phyloP scores from a whole-genome alignment of 768 basidiomycete genomes.

The Thelephora aurantiotincta region DNA sequence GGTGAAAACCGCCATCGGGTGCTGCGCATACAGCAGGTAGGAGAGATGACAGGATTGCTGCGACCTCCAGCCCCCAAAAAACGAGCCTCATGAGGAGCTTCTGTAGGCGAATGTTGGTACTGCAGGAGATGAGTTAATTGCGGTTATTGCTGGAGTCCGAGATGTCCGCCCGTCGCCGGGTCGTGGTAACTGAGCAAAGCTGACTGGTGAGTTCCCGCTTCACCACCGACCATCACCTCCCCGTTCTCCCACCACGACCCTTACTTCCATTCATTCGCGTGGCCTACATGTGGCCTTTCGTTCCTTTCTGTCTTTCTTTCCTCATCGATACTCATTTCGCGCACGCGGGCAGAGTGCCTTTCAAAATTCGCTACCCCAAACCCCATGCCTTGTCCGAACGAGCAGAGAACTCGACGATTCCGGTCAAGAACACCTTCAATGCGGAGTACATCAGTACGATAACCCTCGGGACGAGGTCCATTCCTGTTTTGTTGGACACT shows the following conservation, averaged over 20 bases:
- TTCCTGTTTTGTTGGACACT: conserved; percentile 60
- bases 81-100: not conserved
- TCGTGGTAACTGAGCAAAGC: too few relatives aligned
- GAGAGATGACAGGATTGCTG: not conserved
- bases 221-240: too few relatives aligned
- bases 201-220: too few relatives aligned
- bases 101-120: not conserved
- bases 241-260: conserved; percentile 2
- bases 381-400: conserved; percentile 8
- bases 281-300: conserved; percentile 11
- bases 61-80: not conserved
- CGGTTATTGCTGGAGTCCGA: not conserved
- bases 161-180: not conserved
- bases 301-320: conserved; percentile 10
- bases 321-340: conserved; percentile 9
- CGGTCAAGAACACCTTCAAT: conserved; percentile 54
- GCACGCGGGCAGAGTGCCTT: conserved; percentile 20
- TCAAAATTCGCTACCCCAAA: conserved; percentile 12
- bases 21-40: not conserved
- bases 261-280: conserved; percentile 6
- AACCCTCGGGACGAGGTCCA: conserved; percentile 41
- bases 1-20: not conserved
- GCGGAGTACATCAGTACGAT: conserved; percentile 62
- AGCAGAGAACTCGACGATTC: conserved; percentile 15
- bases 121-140: not conserved